Conservation (phyloP, 345 rosid genomes). For the Moricandia moricandioides region DNA sequence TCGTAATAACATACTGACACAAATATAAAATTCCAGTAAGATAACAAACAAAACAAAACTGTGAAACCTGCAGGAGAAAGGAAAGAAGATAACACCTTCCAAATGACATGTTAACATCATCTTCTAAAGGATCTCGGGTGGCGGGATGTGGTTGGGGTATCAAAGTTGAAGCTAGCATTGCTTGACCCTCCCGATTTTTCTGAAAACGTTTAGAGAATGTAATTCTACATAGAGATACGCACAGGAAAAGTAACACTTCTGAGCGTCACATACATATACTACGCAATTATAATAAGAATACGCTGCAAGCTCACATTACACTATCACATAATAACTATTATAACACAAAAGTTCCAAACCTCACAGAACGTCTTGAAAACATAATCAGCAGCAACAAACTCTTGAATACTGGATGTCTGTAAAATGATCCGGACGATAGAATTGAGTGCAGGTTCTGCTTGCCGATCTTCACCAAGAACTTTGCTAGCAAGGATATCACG, state of each 20-base stretch:
- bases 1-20: conserved; percentile 79
- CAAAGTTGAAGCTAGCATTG: conserved; percentile 89
- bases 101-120: conserved; percentile 92
- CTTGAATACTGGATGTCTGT: conserved; percentile 80
- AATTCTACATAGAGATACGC: conserved; percentile 23
- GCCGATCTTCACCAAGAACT: conserved; percentile 90
- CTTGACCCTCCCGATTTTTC: conserved; percentile 84
- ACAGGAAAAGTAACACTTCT: not conserved
- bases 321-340: conserved; percentile 8
- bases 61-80: not conserved
- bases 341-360: conserved; percentile 46
- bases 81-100: conserved; percentile 65
- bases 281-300: not conserved
- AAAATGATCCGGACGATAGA: conserved; percentile 88
- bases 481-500: conserved; percentile 78
- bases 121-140: conserved; percentile 65
- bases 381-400: conserved; percentile 87
- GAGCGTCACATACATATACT: not conserved
- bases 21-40: conserved; percentile 4
- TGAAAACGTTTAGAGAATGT: conserved; percentile 34
- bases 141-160: conserved; percentile 74
- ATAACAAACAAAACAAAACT: not conserved
- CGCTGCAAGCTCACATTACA: not conserved
- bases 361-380: conserved; percentile 89
- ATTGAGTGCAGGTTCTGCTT: conserved; percentile 89